Evolutionary conservation across 306 rosid species (phyloP), one percentile per base, ranked within the genome.

Genomic region (Albizia julibrissin): DNA sequence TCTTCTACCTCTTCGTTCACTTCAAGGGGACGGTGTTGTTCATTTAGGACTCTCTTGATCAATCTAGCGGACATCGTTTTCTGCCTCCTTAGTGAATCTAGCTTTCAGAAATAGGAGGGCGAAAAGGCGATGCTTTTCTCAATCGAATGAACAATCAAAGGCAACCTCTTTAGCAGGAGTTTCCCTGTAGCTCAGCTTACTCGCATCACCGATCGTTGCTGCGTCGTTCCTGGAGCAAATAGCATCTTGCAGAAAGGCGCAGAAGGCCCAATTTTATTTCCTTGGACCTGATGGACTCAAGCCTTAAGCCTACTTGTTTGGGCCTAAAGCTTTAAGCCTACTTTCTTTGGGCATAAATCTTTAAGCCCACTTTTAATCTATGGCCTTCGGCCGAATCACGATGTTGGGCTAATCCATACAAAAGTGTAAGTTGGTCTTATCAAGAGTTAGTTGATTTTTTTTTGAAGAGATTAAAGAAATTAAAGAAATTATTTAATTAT

Each of bases 21-120:
- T 29, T 85, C 76, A 22, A 62, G 84, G 15, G 82, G 73, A 69
- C 73, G 79, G 31, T 83, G 79, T 14, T 91, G 91, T 68, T 93
- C 89, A 76, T 89, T 87, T 43, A 95, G 77, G 75, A 93, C 87
- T 84, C 86, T 93, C 86, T 85, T 95, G 86, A 93, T 81, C 87
- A 86, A 83, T 67, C 98, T 89, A 88, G 84, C 92, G n/a, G 98
- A 93, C 99, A 95, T 95, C 68, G 85, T 82, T 58, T 75, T 44
- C 43, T 26, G 29, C 26, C 37, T 74, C 19, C 40, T 22, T 16
- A 22, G 27, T 58, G 65, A 78, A 47, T 46, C 58, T 1, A 74
- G 21, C n/a, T 29, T 47, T 73, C 75, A 47, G n/a, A 37, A 14
- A 33, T 39, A 27, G 29, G 46, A 56, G 64, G 74, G 27, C 6